phyloP scores from a whole-genome alignment of 2,329 filamentous ascomycete species.

The Microcera coccophila region DNA sequence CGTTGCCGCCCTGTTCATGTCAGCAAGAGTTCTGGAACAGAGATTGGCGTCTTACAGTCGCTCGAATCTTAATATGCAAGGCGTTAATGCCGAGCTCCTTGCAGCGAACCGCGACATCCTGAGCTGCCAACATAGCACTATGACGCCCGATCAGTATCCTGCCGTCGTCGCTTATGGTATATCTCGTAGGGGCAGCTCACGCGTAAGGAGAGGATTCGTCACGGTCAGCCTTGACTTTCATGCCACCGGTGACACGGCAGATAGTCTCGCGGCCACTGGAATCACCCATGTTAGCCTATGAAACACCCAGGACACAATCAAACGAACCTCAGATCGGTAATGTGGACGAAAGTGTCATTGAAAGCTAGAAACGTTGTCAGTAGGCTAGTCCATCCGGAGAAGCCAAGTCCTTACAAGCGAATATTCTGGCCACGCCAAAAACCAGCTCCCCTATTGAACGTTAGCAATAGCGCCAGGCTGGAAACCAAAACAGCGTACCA shows the following conservation, averaged over 20 bases:
- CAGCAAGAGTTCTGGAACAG: neutral
- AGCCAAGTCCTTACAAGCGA: conserved; percentile 55
- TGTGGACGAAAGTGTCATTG: conserved; percentile 94
- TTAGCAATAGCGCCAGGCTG: conserved; percentile 11
- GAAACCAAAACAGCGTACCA: conserved; percentile 55
- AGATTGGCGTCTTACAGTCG: conserved; percentile 76
- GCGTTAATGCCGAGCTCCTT: conserved; percentile 75
- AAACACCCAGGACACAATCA: conserved; percentile 11
- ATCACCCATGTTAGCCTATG: conserved; percentile 46
- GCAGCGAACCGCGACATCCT: conserved; percentile 89
- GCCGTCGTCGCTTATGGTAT: neutral
- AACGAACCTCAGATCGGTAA: conserved; percentile 94
- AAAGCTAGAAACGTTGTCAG: conserved; percentile 44
- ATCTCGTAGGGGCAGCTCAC: neutral
- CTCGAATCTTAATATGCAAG: conserved; percentile 99
- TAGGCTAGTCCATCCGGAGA: neutral
- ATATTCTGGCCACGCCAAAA: conserved; percentile 95
- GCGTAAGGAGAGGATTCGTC: conserved; percentile 99
- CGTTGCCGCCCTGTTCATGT: conserved; percentile 63
- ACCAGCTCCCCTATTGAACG: conserved; percentile 75
- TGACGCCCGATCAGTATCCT: neutral
- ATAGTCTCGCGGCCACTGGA: conserved; percentile 99
- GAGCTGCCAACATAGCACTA: conserved; percentile 95
- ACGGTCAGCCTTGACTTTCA: conserved; percentile 99
- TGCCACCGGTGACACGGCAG: conserved; percentile 98